Base-by-base conservation (phyloP, 2,329 filamentous ascomycete species). In the Colletotrichum cuscutae region DNA sequence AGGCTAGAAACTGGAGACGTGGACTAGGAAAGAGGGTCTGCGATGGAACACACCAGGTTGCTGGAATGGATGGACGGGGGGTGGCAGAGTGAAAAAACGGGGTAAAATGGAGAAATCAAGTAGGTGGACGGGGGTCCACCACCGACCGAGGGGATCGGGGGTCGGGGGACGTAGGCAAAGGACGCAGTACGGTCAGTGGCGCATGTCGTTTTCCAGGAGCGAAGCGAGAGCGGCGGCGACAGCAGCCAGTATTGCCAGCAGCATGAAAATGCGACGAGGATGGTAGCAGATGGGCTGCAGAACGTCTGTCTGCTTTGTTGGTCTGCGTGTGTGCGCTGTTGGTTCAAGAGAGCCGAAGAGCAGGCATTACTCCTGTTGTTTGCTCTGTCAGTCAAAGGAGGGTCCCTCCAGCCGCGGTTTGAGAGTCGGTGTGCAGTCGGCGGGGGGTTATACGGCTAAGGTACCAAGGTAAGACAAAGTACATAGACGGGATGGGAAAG, bases 31-130 rank as follows among this genome's bases (percentile, higher is more conserved):
- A 63, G 65, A 72, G 54, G 59, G 42, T 72, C 65, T 56, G 46
- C 59, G 70, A 72, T 69, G 70, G 70, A 49, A 64, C 70, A 64
- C 58, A 60, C 70, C 70, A 70, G 65, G 65, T 60, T 59, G 57
- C 59, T 72, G 65, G 59, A 64, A 69, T 68, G 65, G 66, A 32
- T 54, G 42, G 58, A 57, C 49, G 53, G 53, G 56, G 68, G 12
- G 53, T 61, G 68, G 28, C 54, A 66, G 42, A 71, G 37, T 60
- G 42, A 59, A 65, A 61, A 72, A 70, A 72, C 46, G 70, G 70
- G 70, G 70, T 72, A 72, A 69, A 60, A 54, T 65, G 70, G 70
- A 60, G 68, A 71, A 30, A 65, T 37, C 24, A 30, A 58, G 26
- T 15, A 32, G 30, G 56, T 30, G 56, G 28, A 32, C 26, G 11